These are phyloP conservation scores for Amyloporia xantha DNA, from an alignment of 768 basidiomycete species.

Conservation along the genomic window DNA sequence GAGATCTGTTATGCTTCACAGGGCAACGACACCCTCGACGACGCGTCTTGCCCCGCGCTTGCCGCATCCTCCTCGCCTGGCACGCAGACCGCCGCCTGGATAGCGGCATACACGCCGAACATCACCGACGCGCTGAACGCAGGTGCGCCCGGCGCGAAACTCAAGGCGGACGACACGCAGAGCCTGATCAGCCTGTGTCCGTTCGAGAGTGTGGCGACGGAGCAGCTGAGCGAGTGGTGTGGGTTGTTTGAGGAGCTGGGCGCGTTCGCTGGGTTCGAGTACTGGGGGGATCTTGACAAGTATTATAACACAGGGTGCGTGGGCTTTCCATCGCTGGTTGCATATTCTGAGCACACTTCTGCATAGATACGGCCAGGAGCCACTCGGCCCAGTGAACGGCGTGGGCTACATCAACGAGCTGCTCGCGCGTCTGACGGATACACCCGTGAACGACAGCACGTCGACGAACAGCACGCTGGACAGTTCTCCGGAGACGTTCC, in stretches of 20 bases:
- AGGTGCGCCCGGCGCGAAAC: constrained; percentile 54
- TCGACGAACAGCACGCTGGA: constrained; percentile 75
- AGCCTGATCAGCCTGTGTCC: constrained; percentile 70
- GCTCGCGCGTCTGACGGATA: constrained; percentile 67
- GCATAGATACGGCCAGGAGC: constrained; percentile 59
- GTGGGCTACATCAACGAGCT: constrained; percentile 88
- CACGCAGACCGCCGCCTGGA: constrained; percentile 45
- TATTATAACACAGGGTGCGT: constrained; percentile 68
- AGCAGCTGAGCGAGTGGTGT: constrained; percentile 60
- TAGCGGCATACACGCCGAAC: constrained; percentile 43
- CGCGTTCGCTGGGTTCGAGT: constrained; percentile 66
- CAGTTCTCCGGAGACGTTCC: constrained; percentile 57
- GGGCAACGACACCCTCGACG: constrained; percentile 62
- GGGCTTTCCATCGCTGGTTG: neutral
- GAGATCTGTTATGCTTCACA: neutral
- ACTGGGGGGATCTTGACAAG: constrained; percentile 67
- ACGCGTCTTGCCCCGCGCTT: constrained; percentile 50
- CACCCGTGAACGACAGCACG: constrained; percentile 58
- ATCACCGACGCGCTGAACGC: constrained; percentile 55
- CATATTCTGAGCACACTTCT: neutral
- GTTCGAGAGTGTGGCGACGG: constrained; percentile 64
- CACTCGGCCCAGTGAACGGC: constrained; percentile 70
- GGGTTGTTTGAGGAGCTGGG: constrained; percentile 47
- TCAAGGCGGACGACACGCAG: constrained; percentile 48
- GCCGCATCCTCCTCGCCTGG: constrained; percentile 34